Evolutionary conservation across 2,329 filamentous ascomycete genomes (phyloP), one percentile per base, ranked within the genome.

Genomic region (Xylaria polymorpha): DNA sequence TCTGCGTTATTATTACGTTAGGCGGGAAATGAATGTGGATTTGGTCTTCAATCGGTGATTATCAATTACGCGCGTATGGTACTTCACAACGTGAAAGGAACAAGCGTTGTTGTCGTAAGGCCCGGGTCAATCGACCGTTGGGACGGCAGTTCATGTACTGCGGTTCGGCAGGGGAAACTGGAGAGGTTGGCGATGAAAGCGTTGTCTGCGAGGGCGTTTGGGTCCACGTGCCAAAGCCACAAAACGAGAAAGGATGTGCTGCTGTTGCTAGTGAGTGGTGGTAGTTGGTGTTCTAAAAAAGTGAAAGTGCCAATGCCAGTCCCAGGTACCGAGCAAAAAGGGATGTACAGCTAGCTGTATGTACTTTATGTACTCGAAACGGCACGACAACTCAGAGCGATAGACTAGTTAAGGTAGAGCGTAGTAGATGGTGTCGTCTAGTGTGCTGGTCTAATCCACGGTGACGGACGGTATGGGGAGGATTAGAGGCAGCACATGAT

Each of bases 191-290:
- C 55, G 43, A 61, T 35, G 58, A 51, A 61, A 50, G 67, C 55
- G 43, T 66, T n/a, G 61, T 57, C 15, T 60, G 32, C 62, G 25
- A 22, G 25, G 63, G 63, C 59, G 48, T 51, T 41, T 59, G 59
- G 66, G 39, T 65, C 67, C 67, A 71, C 67, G 67, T 71, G 69
- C 64, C 57, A 59, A 56, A 62, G 37, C 50, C 50, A 57, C 53
- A 25, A 44, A 67, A 56, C 41, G 22, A 56, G 60, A 67, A 67
- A 69, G 51, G 67, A 67, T 62, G 64, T 61, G 67, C 56, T 44
- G 18, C n/a, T 46, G 44, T 41, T 60, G 32, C 39, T 66, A 65
- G 68, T 53, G 61, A 61, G 67, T 51, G 66, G 58, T 59, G 48
- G 62, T 63, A 68, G 59, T 68, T 59, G 67, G 64, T 64, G 46